Conservation (phyloP, 2,329 filamentous ascomycete species). For the Dothidotthia symphoricarpi region DNA sequence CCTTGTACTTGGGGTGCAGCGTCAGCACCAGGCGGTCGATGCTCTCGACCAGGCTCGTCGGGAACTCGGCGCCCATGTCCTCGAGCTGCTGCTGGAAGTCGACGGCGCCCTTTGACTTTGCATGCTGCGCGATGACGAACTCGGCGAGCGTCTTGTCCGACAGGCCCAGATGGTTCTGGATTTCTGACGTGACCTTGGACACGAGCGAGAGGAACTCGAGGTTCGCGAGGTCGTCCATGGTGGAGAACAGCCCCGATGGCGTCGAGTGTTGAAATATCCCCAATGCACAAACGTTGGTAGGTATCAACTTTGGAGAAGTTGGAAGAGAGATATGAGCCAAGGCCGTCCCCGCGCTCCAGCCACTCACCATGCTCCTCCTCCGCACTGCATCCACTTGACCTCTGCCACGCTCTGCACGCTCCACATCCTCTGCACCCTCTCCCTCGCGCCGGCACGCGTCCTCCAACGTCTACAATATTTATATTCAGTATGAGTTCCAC, state of each 20-base stretch:
- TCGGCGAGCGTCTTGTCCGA: slow-evolving; percentile 94
- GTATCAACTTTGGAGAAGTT: too few species aligned
- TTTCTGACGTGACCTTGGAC: slow-evolving; percentile 88
- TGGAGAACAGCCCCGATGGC: slow-evolving; percentile 3
- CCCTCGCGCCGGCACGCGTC: slow-evolving; percentile 3
- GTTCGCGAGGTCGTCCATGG: slow-evolving; percentile 86
- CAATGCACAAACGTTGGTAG: too few species aligned
- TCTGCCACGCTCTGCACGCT: background rate
- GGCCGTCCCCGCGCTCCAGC: slow-evolving; percentile 13
- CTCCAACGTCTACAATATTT: background rate
- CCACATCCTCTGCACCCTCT: slow-evolving; percentile 3
- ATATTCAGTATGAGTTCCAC: slow-evolving; percentile 15
- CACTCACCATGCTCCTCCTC: slow-evolving; percentile 30
- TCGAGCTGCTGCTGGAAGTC: slow-evolving; percentile 77
- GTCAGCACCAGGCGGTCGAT: slow-evolving; percentile 84
- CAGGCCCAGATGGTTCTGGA: slow-evolving; percentile 90
- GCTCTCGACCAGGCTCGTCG: slow-evolving; percentile 82
- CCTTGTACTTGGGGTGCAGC: slow-evolving; percentile 87
- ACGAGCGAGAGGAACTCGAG: slow-evolving; percentile 93
- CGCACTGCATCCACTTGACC: slow-evolving; percentile 4
- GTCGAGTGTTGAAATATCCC: slow-evolving; percentile 2
- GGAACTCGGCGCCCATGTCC: slow-evolving; percentile 77
- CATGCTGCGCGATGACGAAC: slow-evolving; percentile 88
- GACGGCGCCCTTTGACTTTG: slow-evolving; percentile 66
- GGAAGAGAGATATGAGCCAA: too few species aligned